Percentiles rank a stretch among this genome's conserved stretches.
These are phyloP conservation scores for Mariannaea sp. DNA, from an alignment of 2,329 filamentous ascomycete genomes.

Conservation along the genomic window DNA sequence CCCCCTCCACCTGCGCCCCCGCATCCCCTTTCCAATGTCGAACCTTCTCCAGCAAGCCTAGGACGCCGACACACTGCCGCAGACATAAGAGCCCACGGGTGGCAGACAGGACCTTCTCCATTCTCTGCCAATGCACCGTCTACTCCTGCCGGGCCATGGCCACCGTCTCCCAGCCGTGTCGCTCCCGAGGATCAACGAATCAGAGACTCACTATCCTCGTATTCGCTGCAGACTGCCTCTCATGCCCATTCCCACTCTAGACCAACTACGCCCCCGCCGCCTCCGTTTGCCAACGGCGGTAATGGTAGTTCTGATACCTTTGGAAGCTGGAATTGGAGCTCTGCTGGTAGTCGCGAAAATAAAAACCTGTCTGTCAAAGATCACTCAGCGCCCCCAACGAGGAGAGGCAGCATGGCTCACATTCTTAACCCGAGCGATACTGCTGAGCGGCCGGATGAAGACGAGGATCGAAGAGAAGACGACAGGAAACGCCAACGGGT, in stretches of 20 bases:
- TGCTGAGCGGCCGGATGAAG: constrained; percentile 60
- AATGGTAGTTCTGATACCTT: constrained; percentile 55
- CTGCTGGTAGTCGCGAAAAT: constrained; percentile 53
- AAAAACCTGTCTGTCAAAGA: constrained; percentile 58
- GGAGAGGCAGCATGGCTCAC: constrained; percentile 65
- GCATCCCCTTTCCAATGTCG: constrained; percentile 67
- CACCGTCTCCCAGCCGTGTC: constrained; percentile 57
- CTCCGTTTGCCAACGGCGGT: constrained; percentile 53
- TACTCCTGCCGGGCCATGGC: constrained; percentile 56
- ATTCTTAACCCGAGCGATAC: constrained; percentile 66
- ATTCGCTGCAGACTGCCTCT: constrained; percentile 54
- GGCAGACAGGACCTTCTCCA: constrained; percentile 68
- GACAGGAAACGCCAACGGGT: constrained; percentile 67
- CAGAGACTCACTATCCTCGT: constrained; percentile 61
- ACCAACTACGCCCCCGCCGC: constrained; percentile 58
- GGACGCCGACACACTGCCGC: constrained; percentile 90
- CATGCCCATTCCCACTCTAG: constrained; percentile 54
- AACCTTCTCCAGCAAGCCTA: constrained; percentile 70
- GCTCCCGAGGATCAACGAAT: constrained; percentile 59
- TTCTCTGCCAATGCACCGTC: constrained; percentile 57
- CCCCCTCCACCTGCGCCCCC: constrained; percentile 67
- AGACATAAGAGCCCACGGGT: constrained; percentile 89
- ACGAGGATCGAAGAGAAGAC: constrained; percentile 60
- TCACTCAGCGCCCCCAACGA: constrained; percentile 60
- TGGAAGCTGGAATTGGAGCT: constrained; percentile 62